phyloP scores from a whole-genome alignment of 306 rosid species.

The Pterocarpus santalinus region DNA sequence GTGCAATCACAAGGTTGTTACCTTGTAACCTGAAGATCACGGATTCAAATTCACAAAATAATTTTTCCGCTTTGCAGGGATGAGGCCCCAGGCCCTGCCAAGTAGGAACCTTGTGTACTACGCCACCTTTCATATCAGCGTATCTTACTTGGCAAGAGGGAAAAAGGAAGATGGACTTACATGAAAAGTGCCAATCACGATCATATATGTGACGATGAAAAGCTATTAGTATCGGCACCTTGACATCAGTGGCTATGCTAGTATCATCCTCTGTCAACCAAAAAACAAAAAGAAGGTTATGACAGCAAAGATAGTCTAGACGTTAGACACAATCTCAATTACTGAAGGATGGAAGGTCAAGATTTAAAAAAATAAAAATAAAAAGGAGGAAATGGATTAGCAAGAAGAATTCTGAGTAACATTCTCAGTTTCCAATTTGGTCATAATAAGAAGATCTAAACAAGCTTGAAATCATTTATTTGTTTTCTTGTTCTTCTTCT shows the following conservation, averaged over 20 bases:
- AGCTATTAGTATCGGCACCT: slow-evolving; percentile 85
- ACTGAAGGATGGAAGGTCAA: neutral
- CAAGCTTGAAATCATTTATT: neutral
- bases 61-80: too few relatives aligned
- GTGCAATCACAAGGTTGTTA: too few relatives aligned
- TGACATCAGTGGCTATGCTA: slow-evolving; percentile 74
- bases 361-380: neutral
- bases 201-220: slow-evolving; percentile 84
- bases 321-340: neutral
- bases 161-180: slow-evolving; percentile 59
- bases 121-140: too few relatives aligned
- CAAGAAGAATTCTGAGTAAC: neutral
- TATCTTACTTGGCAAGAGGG: too few relatives aligned
- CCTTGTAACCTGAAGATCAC: too few relatives aligned
- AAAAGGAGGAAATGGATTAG: neutral
- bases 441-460: neutral
- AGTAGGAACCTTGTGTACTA: too few relatives aligned
- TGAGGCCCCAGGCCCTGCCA: too few relatives aligned
- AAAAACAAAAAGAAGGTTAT: neutral
- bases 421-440: neutral
- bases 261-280: slow-evolving; percentile 93
- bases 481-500: neutral
- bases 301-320: neutral
- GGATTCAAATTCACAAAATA: too few relatives aligned
- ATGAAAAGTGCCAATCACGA: slow-evolving; percentile 87